Conservation (phyloP, 371 early-diverging fungal species). For the Conidiobolus incongruus region DNA sequence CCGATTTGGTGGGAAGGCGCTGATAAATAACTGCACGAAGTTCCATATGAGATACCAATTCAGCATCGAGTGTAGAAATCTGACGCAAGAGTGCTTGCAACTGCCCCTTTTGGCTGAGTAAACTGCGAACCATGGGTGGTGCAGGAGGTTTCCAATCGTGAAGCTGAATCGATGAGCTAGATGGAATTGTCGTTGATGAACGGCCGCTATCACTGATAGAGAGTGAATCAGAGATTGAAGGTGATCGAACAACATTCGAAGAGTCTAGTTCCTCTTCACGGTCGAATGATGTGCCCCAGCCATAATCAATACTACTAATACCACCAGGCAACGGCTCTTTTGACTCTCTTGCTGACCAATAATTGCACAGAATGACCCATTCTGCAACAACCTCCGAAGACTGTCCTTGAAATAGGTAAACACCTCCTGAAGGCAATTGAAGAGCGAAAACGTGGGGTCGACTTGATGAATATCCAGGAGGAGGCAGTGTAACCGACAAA, state of each 20-base stretch:
- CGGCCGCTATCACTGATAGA: constrained; percentile 3
- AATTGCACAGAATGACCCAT: constrained; percentile 72
- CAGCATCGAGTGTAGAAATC: constrained; percentile 12
- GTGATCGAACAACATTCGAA: constrained; percentile 11
- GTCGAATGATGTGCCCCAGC: constrained; percentile 52
- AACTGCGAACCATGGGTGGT: constrained; percentile 7
- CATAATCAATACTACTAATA: constrained; percentile 67
- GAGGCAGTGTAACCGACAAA: constrained; percentile 47
- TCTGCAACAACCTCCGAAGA: constrained; percentile 35
- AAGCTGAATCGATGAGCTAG: neutral
- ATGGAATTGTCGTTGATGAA: too few species aligned
- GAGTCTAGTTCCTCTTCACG: constrained; percentile 11
- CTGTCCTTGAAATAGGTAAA: constrained; percentile 59
- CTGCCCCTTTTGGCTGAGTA: constrained; percentile 12
- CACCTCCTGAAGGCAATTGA: constrained; percentile 48
- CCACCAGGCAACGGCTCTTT: constrained; percentile 71
- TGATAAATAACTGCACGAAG: constrained; percentile 16
- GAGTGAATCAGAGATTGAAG: constrained; percentile 8
- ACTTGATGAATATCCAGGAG: constrained; percentile 56
- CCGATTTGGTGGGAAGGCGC: constrained; percentile 26
- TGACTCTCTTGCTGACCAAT: constrained; percentile 73
- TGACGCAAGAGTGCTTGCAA: constrained; percentile 16
- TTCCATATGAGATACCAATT: constrained; percentile 23
- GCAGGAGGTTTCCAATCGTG: constrained; percentile 6
- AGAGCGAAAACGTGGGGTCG: constrained; percentile 65